Evolutionary conservation across 495 filamentous ascomycete genomes (phyloP).

Genomic region (Tuber borchii): DNA sequence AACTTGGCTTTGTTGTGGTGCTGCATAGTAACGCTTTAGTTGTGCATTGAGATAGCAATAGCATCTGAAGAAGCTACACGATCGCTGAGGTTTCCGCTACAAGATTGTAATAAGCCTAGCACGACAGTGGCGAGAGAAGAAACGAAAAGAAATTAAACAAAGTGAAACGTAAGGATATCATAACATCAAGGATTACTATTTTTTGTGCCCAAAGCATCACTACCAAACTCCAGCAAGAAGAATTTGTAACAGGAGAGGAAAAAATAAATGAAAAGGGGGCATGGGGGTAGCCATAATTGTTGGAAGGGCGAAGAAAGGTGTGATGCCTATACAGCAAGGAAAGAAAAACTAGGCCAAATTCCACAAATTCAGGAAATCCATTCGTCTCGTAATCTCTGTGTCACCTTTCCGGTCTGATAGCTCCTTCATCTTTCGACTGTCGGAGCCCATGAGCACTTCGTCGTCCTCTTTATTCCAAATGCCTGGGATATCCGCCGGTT

Average conservation of each 20-base stretch:
- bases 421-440: conserved; percentile 25
- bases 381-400: conserved; percentile 19
- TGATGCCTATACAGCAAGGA: not conserved
- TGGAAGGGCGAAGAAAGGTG: not conserved
- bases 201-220: not conserved
- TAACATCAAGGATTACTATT: not conserved
- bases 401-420: conserved; percentile 25
- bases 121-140: not conserved
- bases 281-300: not conserved
- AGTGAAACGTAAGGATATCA: not conserved
- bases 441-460: conserved; percentile 22
- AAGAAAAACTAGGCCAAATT: conserved; percentile 17
- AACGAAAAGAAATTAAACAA: not conserved
- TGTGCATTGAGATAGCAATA: not conserved
- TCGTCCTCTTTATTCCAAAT: conserved; percentile 36
- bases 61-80: not conserved
- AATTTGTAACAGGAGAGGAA: not conserved
- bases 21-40: not conserved
- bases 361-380: conserved; percentile 35
- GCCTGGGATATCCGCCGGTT: conserved; percentile 27
- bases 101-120: not conserved
- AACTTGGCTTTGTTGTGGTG: not conserved
- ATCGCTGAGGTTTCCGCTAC: not conserved
- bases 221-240: not conserved
- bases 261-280: not conserved